Evolutionary conservation across 2,329 filamentous ascomycete genomes (phyloP), one percentile per base, ranked within the genome.

Genomic region (Aspergillus jensenii): DNA sequence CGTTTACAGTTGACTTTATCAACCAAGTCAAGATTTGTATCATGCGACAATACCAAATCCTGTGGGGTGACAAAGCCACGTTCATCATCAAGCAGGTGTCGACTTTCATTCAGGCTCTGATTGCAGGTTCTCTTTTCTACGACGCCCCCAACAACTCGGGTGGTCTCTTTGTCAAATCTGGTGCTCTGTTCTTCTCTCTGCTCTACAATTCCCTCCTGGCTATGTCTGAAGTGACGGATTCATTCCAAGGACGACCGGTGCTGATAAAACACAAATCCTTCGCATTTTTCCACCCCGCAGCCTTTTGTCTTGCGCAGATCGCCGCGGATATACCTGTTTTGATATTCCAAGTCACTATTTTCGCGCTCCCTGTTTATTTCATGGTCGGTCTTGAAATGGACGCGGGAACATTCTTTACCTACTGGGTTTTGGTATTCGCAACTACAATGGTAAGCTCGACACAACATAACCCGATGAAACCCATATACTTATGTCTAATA

Each of bases 61-160:
- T 89, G 1, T 84, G 81, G 78, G 86, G 86, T 41, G 86, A 89
- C 70, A 87, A 86, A 63, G 78, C 82, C 0, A 86, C 84, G 0
- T 84, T 88, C 40, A 63, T 86, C 60, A 85, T 88, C 72, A 87
- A 87, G 67, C 85, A 88, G 63, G 71, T 78, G 5, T 80, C 81
- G 0, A 86, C 82, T 1, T 66, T 89, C 7, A 65, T 79, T 0
- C 84, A 88, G 64, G 85, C 87, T 0, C 71, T 90, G 5, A 83
- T 90, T 57, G 78, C 82, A 2, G 87, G 87, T 6, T 89, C 86
- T 0, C 78, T 90, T 3, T 90, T 90, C 72, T 90, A 89, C 72
- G 80, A 86, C 55, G 83, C 86, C 0, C 81, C 86, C 0, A 59
- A 74, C 23, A 84, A 81, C 50, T 84, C 85, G 0, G 78, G 73